These are phyloP conservation scores for Colletotrichum melonis DNA, from an alignment of 2,329 filamentous ascomycete species.

Conservation along the genomic window DNA sequence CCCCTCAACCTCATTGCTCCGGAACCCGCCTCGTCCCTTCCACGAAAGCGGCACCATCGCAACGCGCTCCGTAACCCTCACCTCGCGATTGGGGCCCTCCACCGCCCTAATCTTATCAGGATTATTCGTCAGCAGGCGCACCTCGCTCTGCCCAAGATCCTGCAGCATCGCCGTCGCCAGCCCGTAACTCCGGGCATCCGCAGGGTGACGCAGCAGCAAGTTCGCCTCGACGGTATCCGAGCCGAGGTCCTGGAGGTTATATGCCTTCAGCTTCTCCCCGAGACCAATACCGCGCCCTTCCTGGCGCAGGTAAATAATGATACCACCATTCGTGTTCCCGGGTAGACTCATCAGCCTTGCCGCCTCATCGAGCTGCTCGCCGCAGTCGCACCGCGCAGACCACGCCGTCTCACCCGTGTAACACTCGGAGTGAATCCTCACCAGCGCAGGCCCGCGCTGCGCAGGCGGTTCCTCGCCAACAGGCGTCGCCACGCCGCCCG, in stretches of 20 bases:
- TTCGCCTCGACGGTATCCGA: constrained; percentile 99
- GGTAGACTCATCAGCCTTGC: constrained; percentile 90
- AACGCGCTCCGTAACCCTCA: constrained; percentile 89
- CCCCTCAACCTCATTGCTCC: constrained; percentile 89
- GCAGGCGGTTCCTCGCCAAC: constrained; percentile 27
- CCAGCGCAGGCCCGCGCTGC: constrained; percentile 70
- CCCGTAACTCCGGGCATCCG: constrained; percentile 94
- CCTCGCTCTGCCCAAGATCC: constrained; percentile 83
- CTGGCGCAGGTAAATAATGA: constrained; percentile 95
- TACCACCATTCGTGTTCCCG: constrained; percentile 70
- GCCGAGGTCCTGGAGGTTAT: constrained; percentile 95
- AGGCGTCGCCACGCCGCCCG: constrained; percentile 47
- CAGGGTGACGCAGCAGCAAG: constrained; percentile 87
- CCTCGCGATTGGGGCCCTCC: constrained; percentile 89
- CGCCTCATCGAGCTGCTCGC: constrained; percentile 96
- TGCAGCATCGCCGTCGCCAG: constrained; percentile 94
- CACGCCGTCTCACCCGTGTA: constrained; percentile 99
- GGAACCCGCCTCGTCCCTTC: constrained; percentile 86
- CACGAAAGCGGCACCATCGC: constrained; percentile 96
- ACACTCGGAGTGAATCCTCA: constrained; percentile 97
- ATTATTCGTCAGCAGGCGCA: constrained; percentile 93
- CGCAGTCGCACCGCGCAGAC: constrained; percentile 97
- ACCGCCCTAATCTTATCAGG: constrained; percentile 96
- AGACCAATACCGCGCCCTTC: constrained; percentile 96
- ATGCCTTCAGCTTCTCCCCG: constrained; percentile 95